Percentiles rank a stretch among this genome's conserved stretches.
Conservation (phyloP, 352 stramenopile species). For the Pythium periplocum region DNA sequence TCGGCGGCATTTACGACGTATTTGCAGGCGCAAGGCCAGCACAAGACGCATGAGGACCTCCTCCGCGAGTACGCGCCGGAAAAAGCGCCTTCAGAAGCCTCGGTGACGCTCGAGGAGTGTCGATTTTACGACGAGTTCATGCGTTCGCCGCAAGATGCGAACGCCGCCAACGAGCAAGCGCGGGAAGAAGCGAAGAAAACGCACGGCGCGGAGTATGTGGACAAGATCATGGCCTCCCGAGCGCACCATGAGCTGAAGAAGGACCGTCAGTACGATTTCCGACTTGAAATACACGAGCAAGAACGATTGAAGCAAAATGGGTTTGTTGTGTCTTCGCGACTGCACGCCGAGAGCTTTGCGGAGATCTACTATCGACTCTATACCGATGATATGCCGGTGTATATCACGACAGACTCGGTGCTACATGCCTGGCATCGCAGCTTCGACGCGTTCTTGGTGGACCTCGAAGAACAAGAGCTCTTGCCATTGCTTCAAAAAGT, state of each 20-base stretch:
- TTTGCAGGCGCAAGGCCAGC: too few relatives aligned
- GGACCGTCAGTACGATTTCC: constrained; percentile 18
- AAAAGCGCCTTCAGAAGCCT: too few relatives aligned
- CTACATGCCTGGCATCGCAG: constrained; percentile 33
- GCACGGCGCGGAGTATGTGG: too few relatives aligned
- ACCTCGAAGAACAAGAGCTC: constrained; percentile 13
- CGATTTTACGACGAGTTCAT: too few relatives aligned
- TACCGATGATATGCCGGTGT: constrained; percentile 27
- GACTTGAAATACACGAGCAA: constrained; percentile 14
- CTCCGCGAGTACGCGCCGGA: too few relatives aligned
- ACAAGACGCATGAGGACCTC: too few relatives aligned
- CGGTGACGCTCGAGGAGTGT: too few relatives aligned
- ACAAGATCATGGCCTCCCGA: constrained; percentile 1
- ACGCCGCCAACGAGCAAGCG: too few relatives aligned
- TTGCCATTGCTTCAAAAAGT: not conserved
- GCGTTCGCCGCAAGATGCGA: too few relatives aligned
- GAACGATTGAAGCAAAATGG: constrained; percentile 11
- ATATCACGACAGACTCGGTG: constrained; percentile 27
- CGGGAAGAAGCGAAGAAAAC: too few relatives aligned
- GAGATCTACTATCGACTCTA: constrained; percentile 27
- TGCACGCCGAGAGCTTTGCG: constrained; percentile 23
- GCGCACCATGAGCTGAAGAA: constrained; percentile 15
- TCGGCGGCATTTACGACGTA: too few relatives aligned
- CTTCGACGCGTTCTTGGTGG: constrained; percentile 25
- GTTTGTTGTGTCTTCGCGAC: constrained; percentile 13